These are phyloP conservation scores for Epichloe gansuensis DNA, from an alignment of 2,329 filamentous ascomycete species.

Conservation along the genomic window DNA sequence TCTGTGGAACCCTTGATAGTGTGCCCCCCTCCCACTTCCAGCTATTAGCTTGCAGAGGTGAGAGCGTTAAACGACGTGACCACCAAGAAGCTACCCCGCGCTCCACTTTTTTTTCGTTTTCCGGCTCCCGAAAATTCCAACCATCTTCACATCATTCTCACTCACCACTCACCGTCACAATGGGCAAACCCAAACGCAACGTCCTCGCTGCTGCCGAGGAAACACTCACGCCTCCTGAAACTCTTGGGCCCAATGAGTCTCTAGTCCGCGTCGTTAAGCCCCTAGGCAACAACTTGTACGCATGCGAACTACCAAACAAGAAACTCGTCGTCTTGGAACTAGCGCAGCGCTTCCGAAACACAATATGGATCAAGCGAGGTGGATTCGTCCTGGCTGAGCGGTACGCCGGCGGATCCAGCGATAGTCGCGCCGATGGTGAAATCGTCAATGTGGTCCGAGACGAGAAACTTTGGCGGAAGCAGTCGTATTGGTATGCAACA, in stretches of 20 bases:
- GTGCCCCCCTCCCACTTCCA: too few species aligned
- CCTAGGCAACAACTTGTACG: constrained; percentile 83
- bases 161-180: constrained; percentile 4
- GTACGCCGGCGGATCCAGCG: constrained; percentile 50
- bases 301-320: constrained; percentile 57
- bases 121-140: not conserved
- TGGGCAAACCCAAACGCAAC: constrained; percentile 50
- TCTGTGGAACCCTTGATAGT: too few species aligned
- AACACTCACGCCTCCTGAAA: constrained; percentile 44
- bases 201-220: constrained; percentile 68
- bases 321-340: constrained; percentile 66
- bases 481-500: constrained; percentile 61
- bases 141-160: not conserved
- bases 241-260: constrained; percentile 47
- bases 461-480: constrained; percentile 85
- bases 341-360: constrained; percentile 73
- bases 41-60: too few species aligned
- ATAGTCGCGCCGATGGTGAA: constrained; percentile 73
- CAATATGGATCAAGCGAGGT: constrained; percentile 84
- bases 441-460: constrained; percentile 89
- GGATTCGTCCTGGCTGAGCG: constrained; percentile 75
- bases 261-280: constrained; percentile 72
- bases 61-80: too few species aligned
- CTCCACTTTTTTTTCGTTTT: too few species aligned
- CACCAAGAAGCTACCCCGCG: too few species aligned